Evolutionary conservation across 2,329 filamentous ascomycete genomes (phyloP).

Genomic region (Sporothrix globosa): DNA sequence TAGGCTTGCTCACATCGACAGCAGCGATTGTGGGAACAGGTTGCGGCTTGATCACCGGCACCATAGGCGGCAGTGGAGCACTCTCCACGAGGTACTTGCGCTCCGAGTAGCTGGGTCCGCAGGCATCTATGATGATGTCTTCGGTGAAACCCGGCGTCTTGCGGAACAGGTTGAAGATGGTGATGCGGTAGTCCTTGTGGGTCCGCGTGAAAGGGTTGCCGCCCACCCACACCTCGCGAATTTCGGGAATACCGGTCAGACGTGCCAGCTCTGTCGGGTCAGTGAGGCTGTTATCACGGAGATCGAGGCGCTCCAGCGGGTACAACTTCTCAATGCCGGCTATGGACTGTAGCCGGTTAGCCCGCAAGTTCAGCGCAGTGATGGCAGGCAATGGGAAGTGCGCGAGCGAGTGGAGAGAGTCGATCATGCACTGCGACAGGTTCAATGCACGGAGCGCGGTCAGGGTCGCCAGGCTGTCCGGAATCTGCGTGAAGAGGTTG

Average conservation of each 20-base stretch:
- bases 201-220: slow-evolving; percentile 91
- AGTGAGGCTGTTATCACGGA: slow-evolving; percentile 87
- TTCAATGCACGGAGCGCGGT: slow-evolving; percentile 90
- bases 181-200: slow-evolving; percentile 80
- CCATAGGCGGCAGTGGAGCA: slow-evolving; percentile 71
- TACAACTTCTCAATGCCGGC: slow-evolving; percentile 87
- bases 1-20: slow-evolving; percentile 69
- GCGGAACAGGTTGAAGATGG: slow-evolving; percentile 95
- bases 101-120: slow-evolving; percentile 81
- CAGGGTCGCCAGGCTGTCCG: slow-evolving; percentile 83
- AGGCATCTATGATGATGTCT: slow-evolving; percentile 86
- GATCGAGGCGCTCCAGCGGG: slow-evolving; percentile 84
- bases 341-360: slow-evolving; percentile 82
- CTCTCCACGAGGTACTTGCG: slow-evolving; percentile 82
- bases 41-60: slow-evolving; percentile 75
- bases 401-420: slow-evolving; percentile 83
- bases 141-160: slow-evolving; percentile 86
- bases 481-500: slow-evolving; percentile 92
- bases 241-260: slow-evolving; percentile 85
- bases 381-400: slow-evolving; percentile 90
- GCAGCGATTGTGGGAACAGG: slow-evolving; percentile 61
- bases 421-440: slow-evolving; percentile 96
- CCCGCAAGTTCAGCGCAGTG: slow-evolving; percentile 86
- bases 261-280: slow-evolving; percentile 90
- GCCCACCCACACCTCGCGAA: slow-evolving; percentile 88